Base-by-base conservation (phyloP, 352 stramenopile genomes). In the Globisporangium barbulae region DNA sequence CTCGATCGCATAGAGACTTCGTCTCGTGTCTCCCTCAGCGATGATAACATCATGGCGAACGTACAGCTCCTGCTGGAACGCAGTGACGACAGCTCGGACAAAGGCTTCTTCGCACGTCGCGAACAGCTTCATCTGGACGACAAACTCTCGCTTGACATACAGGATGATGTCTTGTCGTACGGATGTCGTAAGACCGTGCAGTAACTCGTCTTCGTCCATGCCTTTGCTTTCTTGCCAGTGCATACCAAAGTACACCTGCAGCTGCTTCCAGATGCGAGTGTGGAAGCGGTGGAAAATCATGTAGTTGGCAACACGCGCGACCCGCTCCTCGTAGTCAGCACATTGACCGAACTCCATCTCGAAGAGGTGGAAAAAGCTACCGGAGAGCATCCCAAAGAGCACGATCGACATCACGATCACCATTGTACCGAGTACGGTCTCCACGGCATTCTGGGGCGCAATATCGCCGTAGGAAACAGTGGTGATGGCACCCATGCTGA, bases 21-120 rank as follows among this genome's bases (percentile, higher is more conserved):
- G 71, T 35, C 74, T 78, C 10, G 71, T 74, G 61, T 90, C 79
- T 0, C 81, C 84, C 30, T 84, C 72, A 25, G 77, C 69, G 59
- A 91, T 93, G 66, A 93, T 90, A 10, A 90, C 72, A 37, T 93
- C 81, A 49, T 90, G 88, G 19, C 76, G 75, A 30, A 91, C 84
- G 35, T 83, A 93, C 30, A 90, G 77, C 53, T 93, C 84, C 45
- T 81, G 80, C 54, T 90, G 69, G n/a, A 93, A 77, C 19, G 82
- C 75, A 8, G 81, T 66, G 42, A 90, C 74, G 15, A 91, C 72
- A 0, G 82, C 79, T 5, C 77, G 78, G 21, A 73, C 75, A 52
- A 93, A 93, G 0, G 70, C 71, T 30, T 81, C 68, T 44, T 91
- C 84, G 21, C 78, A 89, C 4, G 55, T 73, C 3, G 71, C 76